phyloP scores from a whole-genome alignment of 768 basidiomycete species.

The Calocybe cyanea region DNA sequence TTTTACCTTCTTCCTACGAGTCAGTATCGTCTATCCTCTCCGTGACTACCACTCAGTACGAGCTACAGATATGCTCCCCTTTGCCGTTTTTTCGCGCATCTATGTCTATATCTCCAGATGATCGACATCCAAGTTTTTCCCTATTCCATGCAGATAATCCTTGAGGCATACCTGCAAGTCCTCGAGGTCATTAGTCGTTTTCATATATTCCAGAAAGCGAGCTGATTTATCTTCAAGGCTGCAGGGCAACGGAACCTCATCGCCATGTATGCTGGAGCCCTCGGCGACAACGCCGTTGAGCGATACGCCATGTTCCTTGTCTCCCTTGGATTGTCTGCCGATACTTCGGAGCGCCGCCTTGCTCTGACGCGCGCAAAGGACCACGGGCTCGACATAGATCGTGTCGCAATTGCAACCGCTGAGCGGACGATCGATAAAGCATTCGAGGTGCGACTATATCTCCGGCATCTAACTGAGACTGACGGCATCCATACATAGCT shows the following conservation, averaged over 20 bases:
- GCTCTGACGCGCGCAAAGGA: constrained; percentile 76
- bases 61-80: constrained; percentile 57
- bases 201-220: background rate
- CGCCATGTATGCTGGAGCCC: constrained; percentile 88
- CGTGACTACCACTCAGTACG: background rate
- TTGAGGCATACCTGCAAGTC: constrained; percentile 86
- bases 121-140: constrained; percentile 74
- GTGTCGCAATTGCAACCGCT: constrained; percentile 51
- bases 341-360: constrained; percentile 58
- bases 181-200: constrained; percentile 59
- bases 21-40: constrained; percentile 26
- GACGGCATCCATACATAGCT: background rate
- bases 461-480: background rate
- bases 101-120: constrained; percentile 84
- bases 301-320: constrained; percentile 90
- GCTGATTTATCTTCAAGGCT: constrained; percentile 30
- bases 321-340: constrained; percentile 62
- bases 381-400: constrained; percentile 78
- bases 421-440: background rate
- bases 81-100: constrained; percentile 90
- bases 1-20: constrained; percentile 50
- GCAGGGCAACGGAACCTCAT: constrained; percentile 84
- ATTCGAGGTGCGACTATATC: background rate
- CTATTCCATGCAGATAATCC: constrained; percentile 70
- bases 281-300: constrained; percentile 88